Evolutionary conservation across 1,139 yeast species (phyloP).

Genomic region (Blastobotrys buckinghamii): DNA sequence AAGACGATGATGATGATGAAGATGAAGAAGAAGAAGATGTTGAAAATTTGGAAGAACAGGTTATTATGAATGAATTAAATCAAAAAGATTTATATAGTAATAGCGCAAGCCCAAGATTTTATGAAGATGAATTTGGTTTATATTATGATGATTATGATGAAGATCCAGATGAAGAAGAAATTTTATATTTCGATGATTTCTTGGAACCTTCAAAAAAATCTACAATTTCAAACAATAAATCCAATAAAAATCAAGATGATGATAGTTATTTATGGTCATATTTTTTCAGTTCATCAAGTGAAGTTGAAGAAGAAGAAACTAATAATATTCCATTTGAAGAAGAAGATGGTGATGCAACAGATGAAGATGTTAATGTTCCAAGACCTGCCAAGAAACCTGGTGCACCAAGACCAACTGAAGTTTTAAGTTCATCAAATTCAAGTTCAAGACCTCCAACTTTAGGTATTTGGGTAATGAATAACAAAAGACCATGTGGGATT

Average conservation of each 20-base stretch:
- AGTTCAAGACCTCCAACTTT: constrained; percentile 87
- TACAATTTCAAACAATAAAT: neutral
- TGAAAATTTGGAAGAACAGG: constrained; percentile 35
- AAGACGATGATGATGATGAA: constrained; percentile 27
- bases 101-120: constrained; percentile 18
- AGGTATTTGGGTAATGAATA: constrained; percentile 87
- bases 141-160: constrained; percentile 36
- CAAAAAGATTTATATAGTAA: constrained; percentile 22
- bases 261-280: constrained; percentile 38
- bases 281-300: constrained; percentile 35
- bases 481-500: constrained; percentile 77
- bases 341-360: constrained; percentile 76
- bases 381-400: constrained; percentile 49
- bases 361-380: constrained; percentile 76
- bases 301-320: constrained; percentile 23
- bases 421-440: constrained; percentile 74
- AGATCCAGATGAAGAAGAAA: constrained; percentile 23
- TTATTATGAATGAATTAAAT: constrained; percentile 32
- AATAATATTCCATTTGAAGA: constrained; percentile 15
- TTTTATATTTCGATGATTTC: constrained; percentile 28
- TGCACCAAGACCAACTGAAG: constrained; percentile 82
- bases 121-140: constrained; percentile 25
- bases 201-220: constrained; percentile 24
- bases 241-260: constrained; percentile 22
- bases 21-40: constrained; percentile 25